Percentiles rank a stretch among this genome's conserved stretches.
phyloP scores from a whole-genome alignment of 805 yeast species.

The Saturnispora halmiae region DNA sequence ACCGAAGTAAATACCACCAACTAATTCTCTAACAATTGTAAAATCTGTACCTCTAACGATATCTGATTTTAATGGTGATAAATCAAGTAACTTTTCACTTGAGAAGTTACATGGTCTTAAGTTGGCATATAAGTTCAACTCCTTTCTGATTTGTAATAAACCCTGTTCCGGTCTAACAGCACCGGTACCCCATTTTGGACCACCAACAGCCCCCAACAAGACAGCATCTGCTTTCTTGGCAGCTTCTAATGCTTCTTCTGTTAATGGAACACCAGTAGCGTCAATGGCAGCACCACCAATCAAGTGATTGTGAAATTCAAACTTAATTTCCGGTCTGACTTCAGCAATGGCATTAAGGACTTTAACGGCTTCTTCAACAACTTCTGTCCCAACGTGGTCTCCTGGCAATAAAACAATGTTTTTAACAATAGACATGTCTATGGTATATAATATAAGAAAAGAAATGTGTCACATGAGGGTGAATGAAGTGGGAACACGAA shows the following conservation, averaged over 20 bases:
- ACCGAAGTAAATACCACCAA: constrained; percentile 97
- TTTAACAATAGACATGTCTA: constrained; percentile 32
- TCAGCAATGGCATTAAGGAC: constrained; percentile 72
- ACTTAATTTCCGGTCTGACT: constrained; percentile 47
- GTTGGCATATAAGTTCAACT: constrained; percentile 88
- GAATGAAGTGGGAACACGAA: not conserved
- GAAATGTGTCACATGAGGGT: not conserved
- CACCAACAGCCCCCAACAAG: constrained; percentile 97
- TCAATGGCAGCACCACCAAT: constrained; percentile 99
- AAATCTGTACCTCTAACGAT: constrained; percentile 87
- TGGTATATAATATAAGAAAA: constrained; percentile 12
- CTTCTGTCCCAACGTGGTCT: constrained; percentile 94
- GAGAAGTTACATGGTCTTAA: constrained; percentile 95
- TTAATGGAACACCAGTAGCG: constrained; percentile 87
- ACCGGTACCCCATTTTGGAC: constrained; percentile 99
- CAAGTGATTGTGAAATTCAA: constrained; percentile 72
- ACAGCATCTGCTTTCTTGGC: constrained; percentile 89
- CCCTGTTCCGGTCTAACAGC: constrained; percentile 97
- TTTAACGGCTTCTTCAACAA: constrained; percentile 83
- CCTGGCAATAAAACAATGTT: constrained; percentile 88
- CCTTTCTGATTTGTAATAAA: constrained; percentile 86
- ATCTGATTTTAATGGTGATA: constrained; percentile 82
- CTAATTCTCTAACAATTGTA: constrained; percentile 89
- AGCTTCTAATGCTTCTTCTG: constrained; percentile 75
- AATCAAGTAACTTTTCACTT: constrained; percentile 68